These are phyloP conservation scores for Trypanosoma platydactyli DNA, from an alignment of 208 protist species.

Conservation along the genomic window DNA sequence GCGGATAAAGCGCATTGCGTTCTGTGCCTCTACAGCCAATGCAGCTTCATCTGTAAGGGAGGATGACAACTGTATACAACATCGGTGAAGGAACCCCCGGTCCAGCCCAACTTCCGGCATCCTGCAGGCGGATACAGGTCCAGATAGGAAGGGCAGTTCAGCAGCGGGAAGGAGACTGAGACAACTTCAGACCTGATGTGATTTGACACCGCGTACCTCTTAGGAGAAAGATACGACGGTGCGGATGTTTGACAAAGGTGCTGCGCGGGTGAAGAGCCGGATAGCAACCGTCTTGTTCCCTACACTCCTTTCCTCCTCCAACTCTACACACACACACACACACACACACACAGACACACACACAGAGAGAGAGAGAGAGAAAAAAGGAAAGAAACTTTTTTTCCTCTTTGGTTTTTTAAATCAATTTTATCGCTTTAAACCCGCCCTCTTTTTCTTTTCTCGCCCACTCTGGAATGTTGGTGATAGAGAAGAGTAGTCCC, in stretches of 20 bases:
- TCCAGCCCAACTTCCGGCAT: conserved; percentile 47
- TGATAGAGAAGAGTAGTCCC: conserved; percentile 7
- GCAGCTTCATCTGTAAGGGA: conserved; percentile 43
- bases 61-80: conserved; percentile 82
- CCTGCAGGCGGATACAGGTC: neutral
- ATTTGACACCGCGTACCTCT: no score
- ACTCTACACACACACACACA: no score
- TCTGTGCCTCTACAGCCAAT: conserved; percentile 50
- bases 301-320: conserved; percentile 9
- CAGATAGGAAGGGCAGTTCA: neutral
- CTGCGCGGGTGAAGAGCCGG: no score
- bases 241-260: no score
- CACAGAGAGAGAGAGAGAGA: no score
- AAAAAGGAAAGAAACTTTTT: no score
- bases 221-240: no score
- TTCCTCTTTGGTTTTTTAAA: conserved; percentile 1
- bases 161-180: neutral
- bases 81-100: conserved; percentile 74
- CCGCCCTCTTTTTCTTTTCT: conserved; percentile 16
- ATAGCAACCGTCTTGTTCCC: neutral
- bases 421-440: conserved; percentile 5
- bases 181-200: neutral
- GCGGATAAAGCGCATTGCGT: conserved; percentile 66
- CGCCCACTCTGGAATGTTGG: conserved; percentile 1
- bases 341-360: no score